Evolutionary conservation across 1,284 basidiomycete species (phyloP).

Genomic region (Cutaneotrichosporon daszewskae): DNA sequence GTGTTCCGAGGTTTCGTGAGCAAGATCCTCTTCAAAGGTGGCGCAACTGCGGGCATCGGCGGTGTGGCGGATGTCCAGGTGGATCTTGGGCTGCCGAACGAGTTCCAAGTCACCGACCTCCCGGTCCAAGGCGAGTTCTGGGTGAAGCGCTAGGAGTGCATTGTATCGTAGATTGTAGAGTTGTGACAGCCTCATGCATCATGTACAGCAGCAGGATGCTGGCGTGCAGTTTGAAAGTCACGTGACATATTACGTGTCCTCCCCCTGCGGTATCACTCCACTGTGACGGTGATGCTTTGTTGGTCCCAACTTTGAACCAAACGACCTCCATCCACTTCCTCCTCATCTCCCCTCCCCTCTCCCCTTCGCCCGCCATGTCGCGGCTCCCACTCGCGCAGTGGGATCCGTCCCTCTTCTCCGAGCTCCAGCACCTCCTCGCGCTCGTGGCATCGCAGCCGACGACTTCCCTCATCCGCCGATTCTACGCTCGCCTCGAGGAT

Average conservation of each 20-base stretch:
- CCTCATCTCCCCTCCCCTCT: background rate
- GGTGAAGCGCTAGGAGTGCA: too few species aligned
- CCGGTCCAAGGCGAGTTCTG: slow-evolving; percentile 42
- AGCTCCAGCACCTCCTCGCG: slow-evolving; percentile 34
- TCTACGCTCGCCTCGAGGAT: slow-evolving; percentile 30
- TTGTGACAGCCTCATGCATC: too few species aligned
- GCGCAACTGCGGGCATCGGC: slow-evolving; percentile 43
- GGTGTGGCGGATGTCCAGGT: slow-evolving; percentile 32
- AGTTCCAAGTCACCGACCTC: slow-evolving; percentile 27
- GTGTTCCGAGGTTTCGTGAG: slow-evolving; percentile 42
- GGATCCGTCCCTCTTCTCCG: slow-evolving; percentile 37
- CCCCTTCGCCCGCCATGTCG: slow-evolving; percentile 18
- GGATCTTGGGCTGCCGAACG: slow-evolving; percentile 28
- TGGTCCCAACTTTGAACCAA: slow-evolving; percentile 4
- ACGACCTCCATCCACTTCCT: slow-evolving; percentile 3
- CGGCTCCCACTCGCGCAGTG: slow-evolving; percentile 29
- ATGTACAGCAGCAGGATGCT: too few species aligned
- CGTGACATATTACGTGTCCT: too few species aligned
- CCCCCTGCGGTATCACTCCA: too few species aligned
- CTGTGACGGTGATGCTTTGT: background rate
- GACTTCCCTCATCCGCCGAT: slow-evolving; percentile 31
- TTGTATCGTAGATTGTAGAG: too few species aligned
- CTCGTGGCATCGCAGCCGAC: slow-evolving; percentile 33
- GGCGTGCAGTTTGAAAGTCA: too few species aligned
- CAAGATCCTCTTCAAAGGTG: slow-evolving; percentile 46